Percentiles rank a stretch among this genome's conserved stretches.
Conservation (phyloP, 2,329 filamentous ascomycete species). For the Aspergillus sp. region DNA sequence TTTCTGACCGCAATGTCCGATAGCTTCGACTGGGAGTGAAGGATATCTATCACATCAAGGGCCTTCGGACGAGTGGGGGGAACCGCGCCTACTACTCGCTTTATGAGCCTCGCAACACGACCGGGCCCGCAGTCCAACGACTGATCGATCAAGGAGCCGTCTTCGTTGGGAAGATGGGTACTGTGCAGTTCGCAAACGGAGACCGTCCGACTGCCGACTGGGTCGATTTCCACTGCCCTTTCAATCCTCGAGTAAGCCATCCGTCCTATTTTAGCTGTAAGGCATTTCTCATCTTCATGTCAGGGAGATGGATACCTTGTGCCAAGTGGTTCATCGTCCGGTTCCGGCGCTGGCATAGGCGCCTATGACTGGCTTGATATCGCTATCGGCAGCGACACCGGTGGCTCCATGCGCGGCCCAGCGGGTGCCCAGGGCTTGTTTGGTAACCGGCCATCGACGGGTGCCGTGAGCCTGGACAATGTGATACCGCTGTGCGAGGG, state of each 20-base stretch:
- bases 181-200: conserved; percentile 34
- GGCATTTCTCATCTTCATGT: too few species aligned
- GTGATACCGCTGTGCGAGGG: conserved; percentile 26
- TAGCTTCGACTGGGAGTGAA: conserved; percentile 57
- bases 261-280: too few species aligned
- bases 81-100: conserved; percentile 59
- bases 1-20: too few species aligned
- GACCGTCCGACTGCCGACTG: conserved; percentile 29
- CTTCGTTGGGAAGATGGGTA: conserved; percentile 37
- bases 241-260: conserved; percentile 29
- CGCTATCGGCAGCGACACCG: conserved; percentile 22
- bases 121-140: conserved; percentile 52
- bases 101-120: conserved; percentile 47
- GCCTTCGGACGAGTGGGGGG: conserved; percentile 56
- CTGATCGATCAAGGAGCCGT: conserved; percentile 61
- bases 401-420: conserved; percentile 30
- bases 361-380: conserved; percentile 35
- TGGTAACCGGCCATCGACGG: conserved; percentile 26
- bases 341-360: conserved; percentile 24
- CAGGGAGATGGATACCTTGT: conserved; percentile 33
- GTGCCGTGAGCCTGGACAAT: conserved; percentile 17
- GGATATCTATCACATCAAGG: conserved; percentile 61
- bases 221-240: conserved; percentile 38
- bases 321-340: conserved; percentile 19
- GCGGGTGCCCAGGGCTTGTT: conserved; percentile 26